Conservation (phyloP, 805 yeast species). For the Saccharomyces cerevisiae region DNA sequence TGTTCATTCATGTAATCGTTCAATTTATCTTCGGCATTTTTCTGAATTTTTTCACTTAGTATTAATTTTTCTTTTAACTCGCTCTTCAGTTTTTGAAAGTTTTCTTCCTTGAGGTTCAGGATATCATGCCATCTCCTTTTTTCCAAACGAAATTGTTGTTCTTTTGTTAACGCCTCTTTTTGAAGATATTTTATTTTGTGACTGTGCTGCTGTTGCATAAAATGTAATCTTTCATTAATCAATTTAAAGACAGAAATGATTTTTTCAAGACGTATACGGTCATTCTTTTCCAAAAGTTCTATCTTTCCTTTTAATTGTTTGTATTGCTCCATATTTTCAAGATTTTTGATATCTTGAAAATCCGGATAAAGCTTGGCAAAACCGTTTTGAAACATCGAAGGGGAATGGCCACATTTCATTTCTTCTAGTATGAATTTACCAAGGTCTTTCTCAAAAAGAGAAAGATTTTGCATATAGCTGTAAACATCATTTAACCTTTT, state of each 20-base stretch:
- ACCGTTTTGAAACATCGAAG: background rate
- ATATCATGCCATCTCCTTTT: background rate
- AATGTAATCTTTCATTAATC: background rate
- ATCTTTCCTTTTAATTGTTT: background rate
- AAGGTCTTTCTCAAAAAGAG: background rate
- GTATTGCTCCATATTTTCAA: background rate
- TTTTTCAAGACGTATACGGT: background rate
- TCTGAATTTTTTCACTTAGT: background rate
- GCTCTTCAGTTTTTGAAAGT: background rate
- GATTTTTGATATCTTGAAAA: background rate
- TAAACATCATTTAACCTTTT: background rate
- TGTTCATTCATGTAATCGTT: background rate
- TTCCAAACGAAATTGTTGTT: background rate
- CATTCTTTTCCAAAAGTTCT: background rate
- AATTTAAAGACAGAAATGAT: background rate
- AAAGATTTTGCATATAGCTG: background rate
- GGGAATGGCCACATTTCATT: background rate
- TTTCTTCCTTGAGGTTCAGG: background rate
- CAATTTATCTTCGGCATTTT: background rate
- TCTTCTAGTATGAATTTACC: background rate
- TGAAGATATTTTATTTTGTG: background rate
- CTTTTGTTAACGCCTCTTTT: background rate
- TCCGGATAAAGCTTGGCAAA: background rate
- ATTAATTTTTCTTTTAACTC: background rate
- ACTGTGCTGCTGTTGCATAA: background rate